Base-by-base conservation (phyloP, 78 protist species). In the Dictyostelium discoideum region DNA sequence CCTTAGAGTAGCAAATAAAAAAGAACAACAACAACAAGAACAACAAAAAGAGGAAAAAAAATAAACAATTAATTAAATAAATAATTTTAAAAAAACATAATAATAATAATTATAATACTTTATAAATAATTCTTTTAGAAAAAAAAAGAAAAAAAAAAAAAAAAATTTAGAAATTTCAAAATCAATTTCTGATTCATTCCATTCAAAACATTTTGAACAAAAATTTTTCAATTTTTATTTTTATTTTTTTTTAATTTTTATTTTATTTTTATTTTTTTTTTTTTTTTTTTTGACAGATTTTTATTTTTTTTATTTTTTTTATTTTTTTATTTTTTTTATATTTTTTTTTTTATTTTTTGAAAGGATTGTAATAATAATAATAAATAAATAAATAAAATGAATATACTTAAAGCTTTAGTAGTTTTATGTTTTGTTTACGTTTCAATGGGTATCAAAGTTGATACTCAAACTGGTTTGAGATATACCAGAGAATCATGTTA, bases 1-100 rank as follows among this genome's bases (percentile, higher is more conserved):
- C 77, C 44, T 88, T 22, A 26, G 54, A 39, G 46, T 57, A 8
- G 93, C 93, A 24, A 72, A 74, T 37, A 69, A 87, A 73, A 29
- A 24, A 32, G 48, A 74, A 11, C n/a, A 32, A 74, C 48, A 74
- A 74, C 46, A 74, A 74, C 26, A 32, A 74, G 14, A 2, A 26
- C 29, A 67, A 74, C 46, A 74, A 74, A 13, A 32, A 74, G 14
- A 2, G 13, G 76, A 24, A 67, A 67, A 67, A 10, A 24, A 67
- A 67, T 24, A 24, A 67, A 24, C 0, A 65, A 65, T 65, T 24
- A n/a, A 14, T n/a, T n/a, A 67, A 67, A 63, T n/a, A 63, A 63
- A 63, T 20, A 60, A 2, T 60, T 60, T 20, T 60, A 42, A 42
- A 42, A 32, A 32, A 32, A 1, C 37, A 0, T 1, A 32, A 32